These are phyloP conservation scores for Zygosaccharomyces pseudobailii DNA, from an alignment of 1,139 yeast genomes.

Conservation along the genomic window DNA sequence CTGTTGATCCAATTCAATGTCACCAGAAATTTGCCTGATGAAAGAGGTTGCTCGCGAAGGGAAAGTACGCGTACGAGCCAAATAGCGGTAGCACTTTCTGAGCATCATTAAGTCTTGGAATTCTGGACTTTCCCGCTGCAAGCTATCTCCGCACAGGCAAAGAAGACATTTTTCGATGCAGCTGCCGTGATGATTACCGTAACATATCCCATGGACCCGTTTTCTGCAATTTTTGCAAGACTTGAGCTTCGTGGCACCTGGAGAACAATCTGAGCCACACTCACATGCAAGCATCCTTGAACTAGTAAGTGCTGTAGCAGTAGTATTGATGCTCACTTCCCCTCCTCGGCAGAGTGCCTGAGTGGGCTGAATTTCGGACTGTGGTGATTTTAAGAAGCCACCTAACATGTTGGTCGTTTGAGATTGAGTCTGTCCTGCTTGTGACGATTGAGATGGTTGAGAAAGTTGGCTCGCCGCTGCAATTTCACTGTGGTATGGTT, in stretches of 20 bases:
- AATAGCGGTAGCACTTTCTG: slow-evolving; percentile 29
- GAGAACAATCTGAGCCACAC: slow-evolving; percentile 26
- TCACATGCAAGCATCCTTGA: slow-evolving; percentile 26
- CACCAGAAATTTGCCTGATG: slow-evolving; percentile 16
- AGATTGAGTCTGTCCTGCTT: not conserved
- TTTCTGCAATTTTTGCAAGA: slow-evolving; percentile 30
- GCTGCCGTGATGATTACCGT: slow-evolving; percentile 22
- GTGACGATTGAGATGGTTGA: not conserved
- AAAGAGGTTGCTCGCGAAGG: slow-evolving; percentile 17
- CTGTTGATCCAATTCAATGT: slow-evolving; percentile 12
- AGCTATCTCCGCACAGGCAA: slow-evolving; percentile 26
- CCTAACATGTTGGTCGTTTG: slow-evolving; percentile 35
- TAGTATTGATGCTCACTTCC: not conserved
- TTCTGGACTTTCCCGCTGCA: slow-evolving; percentile 18
- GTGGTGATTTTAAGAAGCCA: slow-evolving; percentile 28
- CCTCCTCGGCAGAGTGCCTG: slow-evolving; percentile 18
- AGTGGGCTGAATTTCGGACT: slow-evolving; percentile 28
- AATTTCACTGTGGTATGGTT: not conserved
- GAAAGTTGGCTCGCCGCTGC: not conserved
- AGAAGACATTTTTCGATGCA: slow-evolving; percentile 24
- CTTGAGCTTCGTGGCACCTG: slow-evolving; percentile 11
- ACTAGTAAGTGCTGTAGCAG: slow-evolving; percentile 1
- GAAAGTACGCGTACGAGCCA: slow-evolving; percentile 20
- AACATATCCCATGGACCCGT: slow-evolving; percentile 33
- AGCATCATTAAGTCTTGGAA: slow-evolving; percentile 28